These are phyloP conservation scores for Tephrocybe sp. DNA, from an alignment of 768 basidiomycete species.

Conservation along the genomic window DNA sequence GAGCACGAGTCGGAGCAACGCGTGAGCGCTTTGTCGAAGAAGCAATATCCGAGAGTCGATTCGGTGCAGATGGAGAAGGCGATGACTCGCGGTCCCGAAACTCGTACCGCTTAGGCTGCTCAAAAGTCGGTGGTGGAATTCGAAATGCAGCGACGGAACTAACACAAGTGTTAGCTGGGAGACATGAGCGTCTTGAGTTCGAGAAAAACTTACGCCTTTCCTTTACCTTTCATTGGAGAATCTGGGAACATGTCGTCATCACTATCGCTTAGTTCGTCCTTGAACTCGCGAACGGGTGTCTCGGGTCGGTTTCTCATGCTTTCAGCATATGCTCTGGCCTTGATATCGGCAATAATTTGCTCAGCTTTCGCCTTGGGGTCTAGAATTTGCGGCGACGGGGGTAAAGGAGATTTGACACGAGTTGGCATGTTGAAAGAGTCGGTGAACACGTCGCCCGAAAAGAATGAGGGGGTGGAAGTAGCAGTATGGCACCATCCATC, in stretches of 20 bases:
- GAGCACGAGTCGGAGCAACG: slow-evolving; percentile 6
- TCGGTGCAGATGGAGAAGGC: slow-evolving; percentile 11
- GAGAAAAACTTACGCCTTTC: slow-evolving; percentile 9
- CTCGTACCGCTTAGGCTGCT: slow-evolving; percentile 2
- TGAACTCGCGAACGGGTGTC: slow-evolving; percentile 29
- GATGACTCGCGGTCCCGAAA: slow-evolving; percentile 10
- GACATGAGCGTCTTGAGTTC: not conserved
- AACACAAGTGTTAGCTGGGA: not conserved
- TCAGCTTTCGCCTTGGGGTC: slow-evolving; percentile 46
- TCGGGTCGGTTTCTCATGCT: slow-evolving; percentile 43
- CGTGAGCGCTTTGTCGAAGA: slow-evolving; percentile 12
- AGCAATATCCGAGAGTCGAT: not conserved
- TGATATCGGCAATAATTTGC: slow-evolving; percentile 61
- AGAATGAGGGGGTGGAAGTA: slow-evolving; percentile 12
- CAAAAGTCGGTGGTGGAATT: not conserved
- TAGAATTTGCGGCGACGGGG: slow-evolving; percentile 31
- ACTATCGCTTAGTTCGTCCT: slow-evolving; percentile 47
- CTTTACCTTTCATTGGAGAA: slow-evolving; percentile 15
- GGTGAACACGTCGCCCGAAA: slow-evolving; percentile 8
- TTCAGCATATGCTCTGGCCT: slow-evolving; percentile 53
- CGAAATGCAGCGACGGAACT: not conserved
- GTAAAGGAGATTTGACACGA: slow-evolving; percentile 16
- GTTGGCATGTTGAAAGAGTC: slow-evolving; percentile 11
- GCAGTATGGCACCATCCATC: slow-evolving; percentile 40
- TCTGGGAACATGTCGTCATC: slow-evolving; percentile 39